Evolutionary conservation across 2,329 filamentous ascomycete species (phyloP).

Genomic region (Scedosporium aurantiacum): DNA sequence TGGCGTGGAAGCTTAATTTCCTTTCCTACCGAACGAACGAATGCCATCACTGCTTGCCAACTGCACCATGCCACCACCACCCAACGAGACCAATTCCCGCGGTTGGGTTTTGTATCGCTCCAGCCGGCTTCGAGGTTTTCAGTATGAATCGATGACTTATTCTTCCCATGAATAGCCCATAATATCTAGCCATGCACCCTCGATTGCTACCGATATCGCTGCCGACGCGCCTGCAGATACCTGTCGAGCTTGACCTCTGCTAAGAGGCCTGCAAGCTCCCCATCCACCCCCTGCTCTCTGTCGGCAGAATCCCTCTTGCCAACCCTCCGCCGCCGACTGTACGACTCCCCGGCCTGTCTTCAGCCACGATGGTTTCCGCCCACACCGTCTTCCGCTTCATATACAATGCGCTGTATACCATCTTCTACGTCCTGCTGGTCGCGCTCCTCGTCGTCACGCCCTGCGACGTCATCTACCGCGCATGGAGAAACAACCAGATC

Average conservation of each 20-base stretch:
- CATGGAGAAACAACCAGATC: constrained; percentile 51
- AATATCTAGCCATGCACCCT: constrained; percentile 1
- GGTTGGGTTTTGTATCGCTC: background rate
- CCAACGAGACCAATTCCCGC: too few species aligned
- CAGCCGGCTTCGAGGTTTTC: background rate
- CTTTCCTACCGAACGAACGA: too few species aligned
- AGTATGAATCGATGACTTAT: background rate
- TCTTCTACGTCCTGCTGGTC: constrained; percentile 63
- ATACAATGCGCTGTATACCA: constrained; percentile 67
- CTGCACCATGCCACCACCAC: too few species aligned
- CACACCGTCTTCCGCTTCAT: constrained; percentile 63
- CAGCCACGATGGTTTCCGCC: constrained; percentile 22
- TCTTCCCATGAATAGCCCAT: constrained; percentile 3
- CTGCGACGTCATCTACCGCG: constrained; percentile 69
- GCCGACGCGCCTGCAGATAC: background rate
- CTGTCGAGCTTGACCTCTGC: background rate
- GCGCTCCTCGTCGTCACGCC: constrained; percentile 70
- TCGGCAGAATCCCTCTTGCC: background rate
- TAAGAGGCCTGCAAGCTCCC: background rate
- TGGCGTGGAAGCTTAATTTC: too few species aligned
- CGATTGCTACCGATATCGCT: background rate
- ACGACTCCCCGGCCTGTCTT: constrained; percentile 8
- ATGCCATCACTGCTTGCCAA: too few species aligned
- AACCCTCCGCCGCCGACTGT: constrained; percentile 7
- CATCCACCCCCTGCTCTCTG: background rate